Base-by-base conservation (phyloP, 371 early-diverging fungal genomes). In the Mucor indicus region DNA sequence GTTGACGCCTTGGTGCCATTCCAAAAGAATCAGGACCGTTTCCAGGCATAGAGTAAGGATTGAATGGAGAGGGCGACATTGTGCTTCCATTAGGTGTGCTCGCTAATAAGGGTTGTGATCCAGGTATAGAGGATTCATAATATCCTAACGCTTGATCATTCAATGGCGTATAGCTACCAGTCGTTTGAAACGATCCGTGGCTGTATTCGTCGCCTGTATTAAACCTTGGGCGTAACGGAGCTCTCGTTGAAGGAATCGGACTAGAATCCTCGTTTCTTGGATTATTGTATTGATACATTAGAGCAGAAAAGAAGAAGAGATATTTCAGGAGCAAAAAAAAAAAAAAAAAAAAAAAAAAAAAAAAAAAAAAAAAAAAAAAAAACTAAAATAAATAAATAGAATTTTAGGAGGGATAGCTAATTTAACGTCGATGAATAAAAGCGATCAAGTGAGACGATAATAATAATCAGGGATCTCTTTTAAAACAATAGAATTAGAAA, bases 1-100 rank as follows among this genome's bases (percentile, higher is more conserved):
- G 63, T 44, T 80, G 80, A 27, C 68, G 64, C 13, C 57, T 47
- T 1, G 80, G 80, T 4, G 64, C 75, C 15, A 70, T 64, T 6
- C 76, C 78, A 50, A 48, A 72, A 45, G 69, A 48, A 9, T 40
- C 57, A 53, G 60, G 55, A 21, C 60, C 60, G 32, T 55, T 50
- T 21, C 54, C 60, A 31, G 54, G 20, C 60, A 53, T 60, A 30
- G 53, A 54, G 46, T 40, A 17, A 29, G 30, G 39, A 15, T 11
- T 27, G n/a, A 32, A 41, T 25, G 29, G 29, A 7, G 49, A 44
- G 27, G 55, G 32, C n/a, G 55, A 38, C 12, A 41, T 48, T 13
- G 55, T 19, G n/a, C 30, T 37, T 16, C 21, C 17, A 49, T 55
- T 44, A 3, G 41, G 32, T 35, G 35, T 19, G n/a, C n/a, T n/a